Evolutionary conservation across 2,329 filamentous ascomycete genomes (phyloP), one percentile per base, ranked within the genome.

Genomic region (Harringtonia aguacate): DNA sequence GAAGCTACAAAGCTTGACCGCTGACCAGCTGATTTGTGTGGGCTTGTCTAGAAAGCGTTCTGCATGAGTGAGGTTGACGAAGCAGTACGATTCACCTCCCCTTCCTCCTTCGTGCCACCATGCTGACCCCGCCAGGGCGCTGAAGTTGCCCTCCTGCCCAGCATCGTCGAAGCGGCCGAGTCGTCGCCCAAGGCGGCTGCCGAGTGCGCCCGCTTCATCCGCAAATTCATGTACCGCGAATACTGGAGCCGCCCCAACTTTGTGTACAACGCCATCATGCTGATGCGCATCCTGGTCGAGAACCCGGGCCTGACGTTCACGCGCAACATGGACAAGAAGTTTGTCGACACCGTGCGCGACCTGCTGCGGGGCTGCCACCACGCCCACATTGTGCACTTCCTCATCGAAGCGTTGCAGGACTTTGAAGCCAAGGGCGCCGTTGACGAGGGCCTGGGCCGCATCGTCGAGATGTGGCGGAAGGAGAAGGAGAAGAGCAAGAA

Each of bases 211-310:
- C 69, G 77, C 52, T 71, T 84, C 52, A 86, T 97, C 58, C 84
- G 86, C 59, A 89, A 86, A 61, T 90, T 82, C 60, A 69, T 98
- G 47, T 73, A 78, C 54, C 82, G 80, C 52, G 84, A 89, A 37
- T 79, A 86, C 63, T 78, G 64, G 54, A 59, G 63, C 22, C 69
- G 68, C 37, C 70, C 86, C 10, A 79, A 84, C 55, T 79, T 81
- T 53, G 90, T 97, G 63, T 97, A 95, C 72, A 95, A 97, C 66
- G 84, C 87, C 50, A 80, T 97, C 56, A 97, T 97, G 92, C 75
- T 98, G 45, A 72, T 94, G 53, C 83, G 90, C 49, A 98, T 98
- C 56, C 69, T 98, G 52, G 74, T 81, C 53, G 89, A 97, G 61
- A 95, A 98, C 60, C 92, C 92, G 0, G 90, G 90, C 27, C 73